Base-by-base conservation (phyloP, 257 asterid species). In the Gardenia jasminoides region DNA sequence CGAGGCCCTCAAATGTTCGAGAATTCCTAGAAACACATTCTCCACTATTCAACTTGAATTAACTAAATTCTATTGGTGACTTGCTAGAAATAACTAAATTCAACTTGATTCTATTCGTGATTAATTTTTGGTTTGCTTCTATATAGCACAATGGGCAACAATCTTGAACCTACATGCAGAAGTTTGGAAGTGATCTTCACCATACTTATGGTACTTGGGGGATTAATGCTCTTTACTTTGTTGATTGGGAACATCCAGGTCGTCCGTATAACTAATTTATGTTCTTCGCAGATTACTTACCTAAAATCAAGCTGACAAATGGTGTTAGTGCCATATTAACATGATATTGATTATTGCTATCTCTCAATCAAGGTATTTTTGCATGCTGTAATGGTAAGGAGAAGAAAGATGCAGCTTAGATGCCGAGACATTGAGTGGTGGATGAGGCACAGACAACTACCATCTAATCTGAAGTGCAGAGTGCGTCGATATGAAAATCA, bases 381-480 rank as follows among this genome's bases (percentile, higher is more conserved):
- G 84, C 98, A 94, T n/a, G 92, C 98, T 62, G 95, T 94, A 50
- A 93, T 93, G 98, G 94, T 97, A 7, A 91, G 90, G 90, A 96
- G 89, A 89, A 86, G 94, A 80, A 93, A 91, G 84, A 91, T 92
- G 97, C 99, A 93, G 83, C 86, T 92, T 64, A 85, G 99, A 80
- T 90, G 91, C 79, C 83, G 98, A 36, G 99, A 93, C 80, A 90
- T 96, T 94, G 99, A 96, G 78, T 92, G 99, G 99, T 96, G 99
- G 99, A 96, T 96, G 99, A 91, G 59, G 82, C 87, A 97, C 69
- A 85, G 99, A 67, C 99, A 96, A 20, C 68, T 96, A 76, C 99
- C 99, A 2, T 85, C 94, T 10, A 89, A 79, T 24, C 87, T 96
- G 46, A 84, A 98, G 76, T 89, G 83, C 39, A 86, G 99, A 78